Percentiles rank a stretch among this genome's conserved stretches.
Evolutionary conservation across 1,284 basidiomycete genomes (phyloP).

Genomic region (Fomitopsis betulina): DNA sequence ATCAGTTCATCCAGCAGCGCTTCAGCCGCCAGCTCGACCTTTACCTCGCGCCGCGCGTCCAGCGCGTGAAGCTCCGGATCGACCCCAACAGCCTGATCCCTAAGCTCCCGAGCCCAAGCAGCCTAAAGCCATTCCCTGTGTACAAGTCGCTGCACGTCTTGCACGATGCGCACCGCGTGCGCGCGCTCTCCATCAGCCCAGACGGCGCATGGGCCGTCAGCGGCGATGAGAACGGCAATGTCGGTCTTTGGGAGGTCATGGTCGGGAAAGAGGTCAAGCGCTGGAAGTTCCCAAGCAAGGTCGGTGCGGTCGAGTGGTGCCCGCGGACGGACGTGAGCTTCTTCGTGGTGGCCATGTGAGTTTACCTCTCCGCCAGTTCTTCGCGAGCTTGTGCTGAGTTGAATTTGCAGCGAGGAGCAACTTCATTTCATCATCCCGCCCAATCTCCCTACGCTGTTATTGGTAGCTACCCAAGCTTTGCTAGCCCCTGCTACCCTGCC

Average conservation of each 20-base stretch:
- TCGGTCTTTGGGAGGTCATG: slow-evolving; percentile 92
- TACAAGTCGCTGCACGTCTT: slow-evolving; percentile 73
- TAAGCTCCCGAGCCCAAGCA: slow-evolving; percentile 92
- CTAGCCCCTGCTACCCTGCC: slow-evolving; percentile 64
- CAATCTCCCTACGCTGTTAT: slow-evolving; percentile 55
- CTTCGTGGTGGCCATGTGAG: slow-evolving; percentile 81
- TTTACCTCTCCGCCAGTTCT: slow-evolving; percentile 16
- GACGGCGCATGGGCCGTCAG: slow-evolving; percentile 90
- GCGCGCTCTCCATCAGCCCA: slow-evolving; percentile 81
- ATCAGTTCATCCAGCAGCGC: slow-evolving; percentile 89
- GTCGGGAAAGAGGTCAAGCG: slow-evolving; percentile 88
- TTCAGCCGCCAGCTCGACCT: slow-evolving; percentile 95
- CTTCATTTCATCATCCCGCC: slow-evolving; percentile 84
- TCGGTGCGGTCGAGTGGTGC: slow-evolving; percentile 92
- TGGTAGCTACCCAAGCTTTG: slow-evolving; percentile 59
- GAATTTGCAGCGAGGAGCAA: slow-evolving; percentile 61
- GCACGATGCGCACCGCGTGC: slow-evolving; percentile 69
- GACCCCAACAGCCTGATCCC: slow-evolving; percentile 91
- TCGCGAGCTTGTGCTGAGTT: slow-evolving; percentile 1
- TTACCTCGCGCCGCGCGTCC: slow-evolving; percentile 93
- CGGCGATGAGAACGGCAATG: slow-evolving; percentile 87
- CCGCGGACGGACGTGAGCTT: slow-evolving; percentile 82
- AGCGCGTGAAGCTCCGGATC: slow-evolving; percentile 83
- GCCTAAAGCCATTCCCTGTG: slow-evolving; percentile 92
- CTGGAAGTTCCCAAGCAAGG: slow-evolving; percentile 81